Evolutionary conservation across 208 protist species (phyloP), one percentile per base, ranked within the genome.

Genomic region (Trypanosoma scelopori): DNA sequence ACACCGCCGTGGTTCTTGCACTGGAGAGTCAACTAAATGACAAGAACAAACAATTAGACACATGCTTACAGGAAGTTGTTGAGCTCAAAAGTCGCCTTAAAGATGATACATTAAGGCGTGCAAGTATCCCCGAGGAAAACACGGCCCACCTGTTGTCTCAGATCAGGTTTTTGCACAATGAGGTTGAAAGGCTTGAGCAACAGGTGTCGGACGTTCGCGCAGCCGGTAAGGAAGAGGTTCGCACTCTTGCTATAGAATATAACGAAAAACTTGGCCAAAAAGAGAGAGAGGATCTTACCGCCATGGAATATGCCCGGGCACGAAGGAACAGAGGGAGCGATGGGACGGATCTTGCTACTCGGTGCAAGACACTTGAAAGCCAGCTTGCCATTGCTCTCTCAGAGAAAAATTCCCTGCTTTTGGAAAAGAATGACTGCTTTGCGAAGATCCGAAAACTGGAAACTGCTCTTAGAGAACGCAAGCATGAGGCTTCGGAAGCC

Each of bases 151-250:
- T 91, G 1, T 58, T 90, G 11, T 75, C 74, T 2, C 89, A 95
- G 50, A 91, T 95, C 43, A 71, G 48, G 7, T 91, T 92, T 82
- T 65, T 95, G 13, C 88, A 94, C 55, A 81, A 78, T 56, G 88
- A 94, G 59, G 82, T 94, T 27, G 85, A 94, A 28, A 67, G 88
- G 7, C 73, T 94, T 23, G 88, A 94, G 55, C 23, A 76, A 22
- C 76, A 84, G 27, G 62, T 83, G 0, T 49, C 35, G 25, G 57
- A 20, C 0, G 47, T 80, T 46, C 81, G 87, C 12, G 43, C 53
- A 28, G 74, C 79, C 35, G 47, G 68, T 5, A 61, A 49, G 11
- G 59, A 62, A 18, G 81, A 88, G 12, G 50, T 51, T 7, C 62
- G 60, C 20, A 51, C 66, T 46, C 32, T 80, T 18, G 27, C 68